Conservation (phyloP, 768 basidiomycete species). For the Kwoniella heveanensis region DNA sequence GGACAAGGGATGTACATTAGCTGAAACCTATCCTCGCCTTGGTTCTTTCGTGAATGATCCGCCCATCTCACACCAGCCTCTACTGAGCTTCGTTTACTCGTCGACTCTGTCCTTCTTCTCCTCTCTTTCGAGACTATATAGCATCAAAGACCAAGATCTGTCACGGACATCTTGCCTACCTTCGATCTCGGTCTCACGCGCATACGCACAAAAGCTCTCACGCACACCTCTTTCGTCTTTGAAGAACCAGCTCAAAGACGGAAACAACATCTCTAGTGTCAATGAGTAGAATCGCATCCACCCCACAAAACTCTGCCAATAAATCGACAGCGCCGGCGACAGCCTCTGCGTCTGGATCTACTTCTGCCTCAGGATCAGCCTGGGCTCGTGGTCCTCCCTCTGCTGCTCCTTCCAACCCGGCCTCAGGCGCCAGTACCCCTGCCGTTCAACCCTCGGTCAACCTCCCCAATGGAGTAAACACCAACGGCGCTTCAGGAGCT, state of each 20-base stretch:
- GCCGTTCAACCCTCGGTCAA: constrained; percentile 11
- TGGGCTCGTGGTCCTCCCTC: constrained; percentile 86
- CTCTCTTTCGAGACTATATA: background rate
- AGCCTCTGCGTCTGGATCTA: constrained; percentile 31
- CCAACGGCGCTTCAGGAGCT: constrained; percentile 14
- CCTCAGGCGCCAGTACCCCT: constrained; percentile 19
- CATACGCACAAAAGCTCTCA: background rate
- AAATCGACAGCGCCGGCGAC: constrained; percentile 57
- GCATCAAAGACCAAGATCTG: background rate
- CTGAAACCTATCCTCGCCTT: background rate
- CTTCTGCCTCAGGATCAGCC: constrained; percentile 65
- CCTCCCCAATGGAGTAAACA: constrained; percentile 22
- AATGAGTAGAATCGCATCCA: constrained; percentile 92
- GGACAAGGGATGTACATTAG: background rate
- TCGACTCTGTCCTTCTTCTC: background rate
- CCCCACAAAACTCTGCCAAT: constrained; percentile 67
- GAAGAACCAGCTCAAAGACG: constrained; percentile 4
- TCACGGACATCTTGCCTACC: background rate
- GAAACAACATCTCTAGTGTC: constrained; percentile 11
- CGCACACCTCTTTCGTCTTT: constrained; percentile 1
- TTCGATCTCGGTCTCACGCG: background rate
- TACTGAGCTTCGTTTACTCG: background rate
- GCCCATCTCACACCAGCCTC: background rate
- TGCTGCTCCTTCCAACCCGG: constrained; percentile 62
- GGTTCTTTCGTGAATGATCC: background rate